Evolutionary conservation across 768 basidiomycete species (phyloP), one percentile per base, ranked within the genome.

Genomic region (Leucosporidium creatinivorum): DNA sequence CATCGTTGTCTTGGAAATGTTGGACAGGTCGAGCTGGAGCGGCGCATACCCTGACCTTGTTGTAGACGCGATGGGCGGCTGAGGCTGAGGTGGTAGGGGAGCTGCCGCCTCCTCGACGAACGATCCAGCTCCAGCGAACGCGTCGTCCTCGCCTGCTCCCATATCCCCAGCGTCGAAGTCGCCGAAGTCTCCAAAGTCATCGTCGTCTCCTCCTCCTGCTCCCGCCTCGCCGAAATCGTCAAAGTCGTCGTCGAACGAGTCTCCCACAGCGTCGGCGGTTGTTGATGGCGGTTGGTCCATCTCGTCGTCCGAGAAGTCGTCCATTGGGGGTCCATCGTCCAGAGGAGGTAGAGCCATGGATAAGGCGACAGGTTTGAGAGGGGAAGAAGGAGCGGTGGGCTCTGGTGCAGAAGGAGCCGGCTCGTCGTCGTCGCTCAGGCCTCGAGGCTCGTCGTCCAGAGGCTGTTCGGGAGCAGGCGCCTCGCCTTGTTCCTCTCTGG

Each of bases 181-280:
- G 39, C 69, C 69, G 36, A 70, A 70, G 7, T 70, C 69, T n/a
- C 67, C 70, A 28, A 71, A 69, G 25, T 69, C 69, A 44, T 65
- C 68, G 31, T 64, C 62, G n/a, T 25, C 63, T 17, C 19, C 57
- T 1, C n/a, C 67, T 2, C 28, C 63, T 3, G 19, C 60, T 23
- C 19, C 63, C 2, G 60, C 26, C 26, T 65, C 58, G 12, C 65
- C 69, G 33, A 62, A 59, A 39, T 59, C 58, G 58, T 59, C 58
- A 52, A 70, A 72, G 54, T 72, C 67, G 58, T 68, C 66, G 10
- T 25, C 65, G 33, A 66, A 68, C 49, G 65, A 50, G 62, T 68
- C 61, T 6, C 19, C 58, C 4, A 25, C 63, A 4, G n/a, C 57
- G 28, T 19, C 62, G 7, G 15, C 21, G 55, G 8, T 33, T 6